phyloP scores from a whole-genome alignment of 208 protist species.

The Wallacemonas collosoma region DNA sequence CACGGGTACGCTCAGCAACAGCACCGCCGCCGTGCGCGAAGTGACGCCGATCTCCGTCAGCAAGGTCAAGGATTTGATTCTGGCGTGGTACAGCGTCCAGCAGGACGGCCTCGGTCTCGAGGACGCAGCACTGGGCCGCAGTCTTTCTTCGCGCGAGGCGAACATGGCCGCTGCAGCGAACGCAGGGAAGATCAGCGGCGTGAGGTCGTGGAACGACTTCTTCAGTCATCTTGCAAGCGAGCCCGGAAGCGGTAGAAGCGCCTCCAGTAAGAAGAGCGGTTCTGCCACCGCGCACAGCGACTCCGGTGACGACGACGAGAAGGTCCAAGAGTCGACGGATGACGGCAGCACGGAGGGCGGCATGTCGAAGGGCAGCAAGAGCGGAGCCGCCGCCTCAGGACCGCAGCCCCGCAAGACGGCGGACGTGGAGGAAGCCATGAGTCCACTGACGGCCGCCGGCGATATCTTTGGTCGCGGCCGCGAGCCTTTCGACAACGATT shows the following conservation, averaged over 20 bases:
- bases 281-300: not conserved
- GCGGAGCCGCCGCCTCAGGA: not conserved
- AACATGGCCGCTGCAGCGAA: too few species aligned
- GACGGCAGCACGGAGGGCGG: not conserved
- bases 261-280: constrained; percentile 14
- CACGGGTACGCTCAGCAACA: constrained; percentile 24
- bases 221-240: constrained; percentile 8
- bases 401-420: not conserved
- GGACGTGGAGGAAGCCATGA: constrained; percentile 8
- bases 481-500: constrained; percentile 47
- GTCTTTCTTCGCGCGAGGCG: not conserved
- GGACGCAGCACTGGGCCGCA: not conserved
- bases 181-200: not conserved
- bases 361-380: constrained; percentile 8
- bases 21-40: constrained; percentile 17
- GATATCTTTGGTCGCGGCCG: constrained; percentile 38
- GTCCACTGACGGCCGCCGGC: constrained; percentile 3
- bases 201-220: constrained; percentile 9
- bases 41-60: not conserved
- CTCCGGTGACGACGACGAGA: not conserved
- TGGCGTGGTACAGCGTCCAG: constrained; percentile 14
- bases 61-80: constrained; percentile 15
- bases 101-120: constrained; percentile 11
- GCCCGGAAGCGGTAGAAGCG: not conserved
- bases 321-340: not conserved